These are phyloP conservation scores for Lobulomyces angularis DNA, from an alignment of 192 early-diverging fungal species.

Conservation along the genomic window DNA sequence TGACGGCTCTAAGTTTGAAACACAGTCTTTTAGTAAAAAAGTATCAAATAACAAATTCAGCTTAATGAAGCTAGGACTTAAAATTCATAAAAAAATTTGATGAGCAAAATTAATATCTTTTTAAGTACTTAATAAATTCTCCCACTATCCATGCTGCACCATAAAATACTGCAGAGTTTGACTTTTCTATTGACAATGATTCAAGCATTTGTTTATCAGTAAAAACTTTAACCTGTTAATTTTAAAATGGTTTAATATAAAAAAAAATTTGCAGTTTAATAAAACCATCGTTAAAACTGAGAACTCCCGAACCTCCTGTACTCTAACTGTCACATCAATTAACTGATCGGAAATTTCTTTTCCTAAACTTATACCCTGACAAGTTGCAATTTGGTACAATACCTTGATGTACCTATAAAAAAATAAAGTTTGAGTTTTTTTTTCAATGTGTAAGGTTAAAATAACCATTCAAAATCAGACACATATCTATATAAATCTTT, in stretches of 20 bases:
- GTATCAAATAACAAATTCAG: slow-evolving; percentile 20
- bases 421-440: too few species aligned
- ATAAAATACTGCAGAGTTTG: slow-evolving; percentile 60
- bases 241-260: background rate
- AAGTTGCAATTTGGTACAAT: slow-evolving; percentile 63
- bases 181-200: slow-evolving; percentile 38
- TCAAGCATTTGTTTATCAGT: slow-evolving; percentile 49
- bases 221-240: slow-evolving; percentile 50
- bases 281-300: slow-evolving; percentile 59
- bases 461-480: slow-evolving; percentile 92
- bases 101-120: slow-evolving; percentile 7
- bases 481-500: slow-evolving; percentile 74
- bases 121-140: slow-evolving; percentile 56
- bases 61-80: slow-evolving; percentile 17
- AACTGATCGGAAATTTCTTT: slow-evolving; percentile 56
- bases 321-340: slow-evolving; percentile 81
- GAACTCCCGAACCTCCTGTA: slow-evolving; percentile 67
- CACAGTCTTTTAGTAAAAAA: slow-evolving; percentile 27
- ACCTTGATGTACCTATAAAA: slow-evolving; percentile 78
- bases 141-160: slow-evolving; percentile 87
- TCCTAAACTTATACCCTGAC: slow-evolving; percentile 66
- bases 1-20: slow-evolving; percentile 34
- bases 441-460: too few species aligned
- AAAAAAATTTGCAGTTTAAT: background rate
- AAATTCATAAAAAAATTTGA: slow-evolving; percentile 10